Evolutionary conservation across 805 yeast genomes (phyloP).

Genomic region (Candida peoriensis): DNA sequence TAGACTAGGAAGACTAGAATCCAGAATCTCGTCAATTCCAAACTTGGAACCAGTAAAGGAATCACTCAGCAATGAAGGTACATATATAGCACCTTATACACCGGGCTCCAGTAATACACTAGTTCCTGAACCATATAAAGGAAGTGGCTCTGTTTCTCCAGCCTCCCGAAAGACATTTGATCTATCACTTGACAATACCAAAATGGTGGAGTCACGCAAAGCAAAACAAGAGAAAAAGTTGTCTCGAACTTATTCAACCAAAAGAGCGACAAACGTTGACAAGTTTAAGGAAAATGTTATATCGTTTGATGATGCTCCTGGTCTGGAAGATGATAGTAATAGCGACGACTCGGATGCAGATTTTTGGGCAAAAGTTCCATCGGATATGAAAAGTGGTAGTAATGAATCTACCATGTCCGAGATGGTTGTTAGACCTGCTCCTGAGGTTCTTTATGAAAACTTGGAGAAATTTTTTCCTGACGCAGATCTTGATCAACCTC

Average conservation of each 20-base stretch:
- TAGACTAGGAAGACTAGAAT: slow-evolving; percentile 2
- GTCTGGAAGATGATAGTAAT: slow-evolving; percentile 31
- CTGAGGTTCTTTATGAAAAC: slow-evolving; percentile 88
- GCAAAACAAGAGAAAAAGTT: not conserved
- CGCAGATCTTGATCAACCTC: slow-evolving; percentile 88
- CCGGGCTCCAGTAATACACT: slow-evolving; percentile 39
- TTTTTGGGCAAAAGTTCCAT: slow-evolving; percentile 51
- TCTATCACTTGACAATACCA: not conserved
- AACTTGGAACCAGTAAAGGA: slow-evolving; percentile 20
- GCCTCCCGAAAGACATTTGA: slow-evolving; percentile 18
- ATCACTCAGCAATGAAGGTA: slow-evolving; percentile 19
- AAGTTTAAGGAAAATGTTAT: slow-evolving; percentile 68
- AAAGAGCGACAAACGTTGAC: slow-evolving; percentile 28
- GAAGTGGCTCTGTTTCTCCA: slow-evolving; percentile 21
- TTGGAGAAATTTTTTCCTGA: slow-evolving; percentile 89
- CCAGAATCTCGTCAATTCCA: slow-evolving; percentile 5
- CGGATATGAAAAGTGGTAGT: slow-evolving; percentile 15
- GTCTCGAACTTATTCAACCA: not conserved
- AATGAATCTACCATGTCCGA: slow-evolving; percentile 27
- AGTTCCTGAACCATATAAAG: slow-evolving; percentile 37
- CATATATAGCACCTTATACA: slow-evolving; percentile 31
- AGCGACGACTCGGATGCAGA: slow-evolving; percentile 48
- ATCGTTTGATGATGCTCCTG: slow-evolving; percentile 72
- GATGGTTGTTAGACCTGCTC: slow-evolving; percentile 88
- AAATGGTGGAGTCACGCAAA: not conserved